Percentiles rank a stretch among this genome's conserved stretches.
Evolutionary conservation across 1,139 yeast species (phyloP).

Genomic region (Candida tropicalis): DNA sequence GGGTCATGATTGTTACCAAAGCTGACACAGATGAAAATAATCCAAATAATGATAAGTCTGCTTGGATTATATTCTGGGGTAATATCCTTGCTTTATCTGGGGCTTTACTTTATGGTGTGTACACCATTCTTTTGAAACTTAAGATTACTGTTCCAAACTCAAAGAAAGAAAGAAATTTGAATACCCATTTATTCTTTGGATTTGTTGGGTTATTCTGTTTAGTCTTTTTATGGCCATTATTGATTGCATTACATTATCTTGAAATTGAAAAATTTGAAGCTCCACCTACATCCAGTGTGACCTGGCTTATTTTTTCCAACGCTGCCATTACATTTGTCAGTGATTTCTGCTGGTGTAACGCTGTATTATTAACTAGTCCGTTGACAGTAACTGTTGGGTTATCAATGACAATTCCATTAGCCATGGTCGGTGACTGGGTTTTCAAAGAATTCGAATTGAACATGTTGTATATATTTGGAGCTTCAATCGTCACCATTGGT

Average conservation of each 20-base stretch:
- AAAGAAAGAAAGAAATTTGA: conserved; percentile 69
- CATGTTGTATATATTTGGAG: conserved; percentile 72
- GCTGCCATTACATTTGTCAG: conserved; percentile 80
- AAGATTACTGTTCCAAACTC: conserved; percentile 50
- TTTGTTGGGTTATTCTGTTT: conserved; percentile 87
- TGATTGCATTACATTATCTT: conserved; percentile 61
- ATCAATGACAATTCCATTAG: conserved; percentile 90
- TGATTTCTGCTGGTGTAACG: conserved; percentile 95
- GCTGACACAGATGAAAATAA: conserved; percentile 47
- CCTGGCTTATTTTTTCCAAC: conserved; percentile 60
- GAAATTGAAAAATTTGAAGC: conserved; percentile 71
- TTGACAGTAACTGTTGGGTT: conserved; percentile 94
- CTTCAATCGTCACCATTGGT: conserved; percentile 75
- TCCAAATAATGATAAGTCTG: conserved; percentile 25
- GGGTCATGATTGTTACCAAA: conserved; percentile 77
- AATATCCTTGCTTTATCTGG: conserved; percentile 79
- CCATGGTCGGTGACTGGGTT: conserved; percentile 87
- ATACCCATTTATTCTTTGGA: conserved; percentile 89
- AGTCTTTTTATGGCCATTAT: conserved; percentile 79
- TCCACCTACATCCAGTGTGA: conserved; percentile 59
- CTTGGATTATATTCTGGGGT: conserved; percentile 62
- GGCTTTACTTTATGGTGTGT: conserved; percentile 87
- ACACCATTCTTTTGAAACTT: conserved; percentile 80
- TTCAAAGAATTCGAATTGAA: conserved; percentile 67
- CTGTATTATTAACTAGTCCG: conserved; percentile 90